Percentiles rank a stretch among this genome's conserved stretches.
phyloP scores from a whole-genome alignment of 306 rosid species.

The Inga laurina region DNA sequence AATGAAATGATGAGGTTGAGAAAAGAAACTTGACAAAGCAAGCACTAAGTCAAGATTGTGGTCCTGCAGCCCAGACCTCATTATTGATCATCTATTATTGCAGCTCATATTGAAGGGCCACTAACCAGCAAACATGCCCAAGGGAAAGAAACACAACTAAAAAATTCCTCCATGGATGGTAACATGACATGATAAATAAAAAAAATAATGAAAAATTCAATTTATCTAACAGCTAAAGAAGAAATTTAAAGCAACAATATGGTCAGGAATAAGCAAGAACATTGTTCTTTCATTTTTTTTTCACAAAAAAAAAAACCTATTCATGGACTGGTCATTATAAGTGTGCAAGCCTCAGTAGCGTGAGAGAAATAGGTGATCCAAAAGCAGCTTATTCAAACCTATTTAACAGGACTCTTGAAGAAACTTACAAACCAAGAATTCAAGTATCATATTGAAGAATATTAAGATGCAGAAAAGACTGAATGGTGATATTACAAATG shows the following conservation, averaged over 20 bases:
- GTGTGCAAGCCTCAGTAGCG: not conserved
- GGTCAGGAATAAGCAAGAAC: not conserved
- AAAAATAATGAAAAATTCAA: not conserved
- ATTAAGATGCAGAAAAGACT: not conserved
- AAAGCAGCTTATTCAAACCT: not conserved
- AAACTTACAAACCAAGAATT: not conserved
- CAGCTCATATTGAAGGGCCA: constrained; percentile 23
- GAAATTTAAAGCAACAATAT: not conserved
- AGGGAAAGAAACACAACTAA: constrained; percentile 26
- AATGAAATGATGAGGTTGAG: constrained; percentile 22
- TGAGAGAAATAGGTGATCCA: not conserved
- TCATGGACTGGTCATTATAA: not conserved
- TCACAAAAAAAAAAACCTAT: not conserved
- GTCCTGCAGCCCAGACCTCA: constrained; percentile 29
- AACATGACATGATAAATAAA: not conserved
- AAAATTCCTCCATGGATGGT: not conserved
- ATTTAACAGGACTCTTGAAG: not conserved
- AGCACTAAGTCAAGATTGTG: constrained; percentile 20
- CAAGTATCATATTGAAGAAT: not conserved
- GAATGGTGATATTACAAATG: not conserved
- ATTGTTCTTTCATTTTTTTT: not conserved
- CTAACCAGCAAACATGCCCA: constrained; percentile 27
- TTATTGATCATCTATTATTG: constrained; percentile 13
- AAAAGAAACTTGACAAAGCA: constrained; percentile 5
- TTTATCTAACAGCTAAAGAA: not conserved